Evolutionary conservation across 441 rosid genomes (phyloP).

Genomic region (Adansonia madagascariensis): DNA sequence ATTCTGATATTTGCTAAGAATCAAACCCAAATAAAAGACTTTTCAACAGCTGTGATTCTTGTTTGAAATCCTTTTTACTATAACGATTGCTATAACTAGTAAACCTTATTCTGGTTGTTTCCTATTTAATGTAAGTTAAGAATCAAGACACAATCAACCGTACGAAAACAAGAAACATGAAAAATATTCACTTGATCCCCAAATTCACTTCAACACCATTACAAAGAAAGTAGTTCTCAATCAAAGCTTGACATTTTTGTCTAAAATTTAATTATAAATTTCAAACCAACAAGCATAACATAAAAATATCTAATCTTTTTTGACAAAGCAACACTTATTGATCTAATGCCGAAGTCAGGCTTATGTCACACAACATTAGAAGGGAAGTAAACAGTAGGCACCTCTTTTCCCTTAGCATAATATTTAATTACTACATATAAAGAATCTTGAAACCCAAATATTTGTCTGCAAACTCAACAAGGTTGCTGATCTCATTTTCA

Average conservation of each 20-base stretch:
- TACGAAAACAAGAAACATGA: no score
- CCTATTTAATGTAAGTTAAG: no score
- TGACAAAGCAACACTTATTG: not conserved
- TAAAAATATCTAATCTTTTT: not conserved
- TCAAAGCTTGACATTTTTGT: not conserved
- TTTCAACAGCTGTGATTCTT: no score
- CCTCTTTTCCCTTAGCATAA: not conserved
- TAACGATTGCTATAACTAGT: no score
- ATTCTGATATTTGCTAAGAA: no score
- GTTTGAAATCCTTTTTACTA: no score
- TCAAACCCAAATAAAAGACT: no score
- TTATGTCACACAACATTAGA: not conserved
- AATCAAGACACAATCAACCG: not conserved
- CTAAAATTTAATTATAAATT: not conserved
- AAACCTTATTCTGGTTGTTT: no score
- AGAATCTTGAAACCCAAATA: not conserved
- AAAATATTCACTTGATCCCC: no score
- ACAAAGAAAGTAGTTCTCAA: not conserved
- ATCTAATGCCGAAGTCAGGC: not conserved
- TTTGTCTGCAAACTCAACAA: constrained; percentile 9
- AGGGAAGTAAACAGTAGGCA: not conserved
- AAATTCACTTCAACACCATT: no score
- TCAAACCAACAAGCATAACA: not conserved
- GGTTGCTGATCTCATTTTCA: not conserved
- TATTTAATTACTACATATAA: not conserved